Evolutionary conservation across 192 early-diverging fungal species (phyloP), one percentile per base, ranked within the genome.

Genomic region (Dispira simplex): DNA sequence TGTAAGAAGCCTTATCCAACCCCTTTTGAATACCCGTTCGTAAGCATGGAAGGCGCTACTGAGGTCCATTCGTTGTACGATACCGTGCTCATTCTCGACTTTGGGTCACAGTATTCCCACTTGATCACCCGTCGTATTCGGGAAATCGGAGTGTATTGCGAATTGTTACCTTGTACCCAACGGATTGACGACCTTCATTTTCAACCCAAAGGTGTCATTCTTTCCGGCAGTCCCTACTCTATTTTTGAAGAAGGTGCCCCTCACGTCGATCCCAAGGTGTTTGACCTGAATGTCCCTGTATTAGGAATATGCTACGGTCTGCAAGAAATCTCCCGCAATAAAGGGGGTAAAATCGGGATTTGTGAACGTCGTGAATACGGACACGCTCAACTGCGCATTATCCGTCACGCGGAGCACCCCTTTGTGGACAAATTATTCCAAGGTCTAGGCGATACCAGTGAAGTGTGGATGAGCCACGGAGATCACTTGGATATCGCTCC

Each of bases 271-370:
- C 81, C 86, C 20, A 90, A 80, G 64, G 81, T 95, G 49, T 97
- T 94, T 77, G 80, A 83, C 49, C 78, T 93, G 27, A 89, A 86
- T 60, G 85, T 93, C 44, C 93, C 96, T 18, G 80, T 97, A 28
- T 83, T 99, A 32, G 96, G 96, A 70, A 99, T 99, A 73, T 99
- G 96, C 80, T 99, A 97, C 66, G 96, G 96, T 60, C 82, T 99
- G 66, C 96, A 98, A 78, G 93, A 98, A 81, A 90, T 97, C 75
- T 84, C 90, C 49, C 85, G 82, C 78, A 83, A 86, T 65, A 81
- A 86, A 71, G 90, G 90, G 57, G 96, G 96, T 55, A 87, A 92
- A 67, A 75, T 71, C 67, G 84, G 79, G 53, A 73, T 84, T 57
- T 90, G 87, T 70, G 84, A 89, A 66, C 89, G 93, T 79, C 86